Base-by-base conservation (phyloP, 257 asterid genomes). In the Gentiana dahurica region DNA sequence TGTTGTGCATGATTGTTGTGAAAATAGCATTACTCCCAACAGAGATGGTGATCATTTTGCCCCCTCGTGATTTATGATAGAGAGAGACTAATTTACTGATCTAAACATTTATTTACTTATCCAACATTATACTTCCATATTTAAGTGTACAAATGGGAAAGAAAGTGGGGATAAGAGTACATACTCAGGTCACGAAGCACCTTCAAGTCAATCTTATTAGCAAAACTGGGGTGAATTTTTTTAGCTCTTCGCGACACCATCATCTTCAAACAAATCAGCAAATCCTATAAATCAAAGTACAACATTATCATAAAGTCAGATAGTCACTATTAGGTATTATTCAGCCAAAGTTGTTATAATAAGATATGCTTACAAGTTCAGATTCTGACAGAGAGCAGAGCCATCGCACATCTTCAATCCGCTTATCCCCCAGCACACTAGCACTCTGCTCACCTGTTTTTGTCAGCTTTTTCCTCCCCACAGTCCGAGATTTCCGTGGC, bases 331-430 rank as follows among this genome's bases (percentile, higher is more conserved):
- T 34, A 37, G 13, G 36, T 0, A 15, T 2, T 5, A 12, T 34
- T n/a, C 36, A 54, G 7, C 33, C 48, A 44, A 37, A 64, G 35
- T 57, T 3, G 5, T 2, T 15, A 32, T 33, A 36, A 8, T 9
- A 43, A 67, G 59, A 34, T 6, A 41, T 12, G 53, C 82, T 71
- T 65, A 86, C 97, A 35, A 89, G 80, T 72, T 89, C 88, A 37
- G 95, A 65, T 5, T 86, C 90, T 0, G 83, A 59, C 58, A 89
- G 69, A 34, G 97, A 89, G 71, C 95, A 89, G 13, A 84, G 83
- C 95, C 95, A 86, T 11, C 74, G 75, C 10, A 80, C 88, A 65
- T 89, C 90, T 61, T 84, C 87, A n/a, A 84, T 69, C 46, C 71
- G 73, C 66, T 80, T 81, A 39, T 70, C 63, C 4, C 77, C 75